Evolutionary conservation across 2,329 filamentous ascomycete species (phyloP).

Genomic region (Dactylellina cionopaga): DNA sequence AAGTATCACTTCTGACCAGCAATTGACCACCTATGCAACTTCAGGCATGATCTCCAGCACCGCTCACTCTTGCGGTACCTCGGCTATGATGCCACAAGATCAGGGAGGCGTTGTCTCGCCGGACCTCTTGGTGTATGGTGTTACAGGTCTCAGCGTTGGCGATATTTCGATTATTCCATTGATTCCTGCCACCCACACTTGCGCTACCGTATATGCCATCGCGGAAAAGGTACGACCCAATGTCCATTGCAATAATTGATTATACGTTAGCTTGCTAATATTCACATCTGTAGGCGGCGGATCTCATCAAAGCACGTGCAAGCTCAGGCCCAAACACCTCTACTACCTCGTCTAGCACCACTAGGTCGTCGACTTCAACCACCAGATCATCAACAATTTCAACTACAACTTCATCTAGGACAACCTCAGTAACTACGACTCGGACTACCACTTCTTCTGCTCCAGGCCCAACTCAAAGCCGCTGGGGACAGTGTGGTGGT

Average conservation of each 20-base stretch:
- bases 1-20: slow-evolving; percentile 57
- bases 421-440: slow-evolving; percentile 6
- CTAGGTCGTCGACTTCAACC: slow-evolving; percentile 21
- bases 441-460: slow-evolving; percentile 5
- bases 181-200: slow-evolving; percentile 60
- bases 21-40: slow-evolving; percentile 56
- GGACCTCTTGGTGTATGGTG: slow-evolving; percentile 63
- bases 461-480: slow-evolving; percentile 7
- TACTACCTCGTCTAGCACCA: background rate
- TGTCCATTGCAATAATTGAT: background rate
- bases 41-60: slow-evolving; percentile 60
- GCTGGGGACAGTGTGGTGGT: slow-evolving; percentile 55
- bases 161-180: slow-evolving; percentile 64
- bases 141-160: slow-evolving; percentile 63
- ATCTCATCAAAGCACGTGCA: slow-evolving; percentile 62
- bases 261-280: slow-evolving; percentile 45
- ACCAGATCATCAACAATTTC: slow-evolving; percentile 19
- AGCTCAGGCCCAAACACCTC: slow-evolving; percentile 7
- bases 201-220: slow-evolving; percentile 61
- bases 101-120: slow-evolving; percentile 66
- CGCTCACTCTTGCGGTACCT: slow-evolving; percentile 67
- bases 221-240: slow-evolving; percentile 61
- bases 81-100: slow-evolving; percentile 64
- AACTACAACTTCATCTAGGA: slow-evolving; percentile 3
- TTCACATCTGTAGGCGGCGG: slow-evolving; percentile 60